A percentile compares a stretch with the other conserved stretches of the same genome.
phyloP scores from a whole-genome alignment of 2,329 filamentous ascomycete genomes.

The Fusarium acutatum region DNA sequence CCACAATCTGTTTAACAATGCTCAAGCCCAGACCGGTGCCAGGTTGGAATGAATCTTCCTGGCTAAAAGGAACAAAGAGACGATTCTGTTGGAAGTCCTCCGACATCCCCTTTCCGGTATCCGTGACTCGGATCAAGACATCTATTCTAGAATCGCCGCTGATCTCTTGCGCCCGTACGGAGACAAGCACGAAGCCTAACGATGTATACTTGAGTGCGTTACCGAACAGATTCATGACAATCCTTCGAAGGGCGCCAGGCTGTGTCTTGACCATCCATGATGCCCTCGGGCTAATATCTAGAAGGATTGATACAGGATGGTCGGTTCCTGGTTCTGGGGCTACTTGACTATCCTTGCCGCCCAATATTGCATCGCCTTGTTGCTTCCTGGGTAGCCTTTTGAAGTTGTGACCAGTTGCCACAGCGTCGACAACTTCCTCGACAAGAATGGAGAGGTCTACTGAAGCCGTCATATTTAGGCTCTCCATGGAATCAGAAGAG shows the following conservation, averaged over 20 bases:
- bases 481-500: slow-evolving; percentile 44
- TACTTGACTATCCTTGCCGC: neutral
- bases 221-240: slow-evolving; percentile 70
- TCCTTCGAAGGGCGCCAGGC: slow-evolving; percentile 59
- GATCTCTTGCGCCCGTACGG: slow-evolving; percentile 39
- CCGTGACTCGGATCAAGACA: slow-evolving; percentile 59
- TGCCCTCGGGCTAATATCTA: slow-evolving; percentile 57
- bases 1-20: slow-evolving; percentile 69
- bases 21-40: slow-evolving; percentile 71
- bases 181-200: slow-evolving; percentile 58
- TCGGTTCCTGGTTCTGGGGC: slow-evolving; percentile 29
- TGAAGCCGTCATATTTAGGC: slow-evolving; percentile 43
- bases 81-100: slow-evolving; percentile 67
- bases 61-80: slow-evolving; percentile 69
- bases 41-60: slow-evolving; percentile 68
- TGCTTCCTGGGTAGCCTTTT: slow-evolving; percentile 31
- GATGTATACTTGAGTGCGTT: slow-evolving; percentile 71
- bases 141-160: slow-evolving; percentile 33
- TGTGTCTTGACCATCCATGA: slow-evolving; percentile 63
- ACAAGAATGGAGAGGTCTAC: slow-evolving; percentile 47
- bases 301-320: slow-evolving; percentile 55
- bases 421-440: slow-evolving; percentile 52
- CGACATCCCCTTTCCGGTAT: slow-evolving; percentile 72
- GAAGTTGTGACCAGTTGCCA: slow-evolving; percentile 51
- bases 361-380: neutral